These are phyloP conservation scores for Pyrenophora teres DNA, from an alignment of 2,329 filamentous ascomycete species.

Conservation along the genomic window DNA sequence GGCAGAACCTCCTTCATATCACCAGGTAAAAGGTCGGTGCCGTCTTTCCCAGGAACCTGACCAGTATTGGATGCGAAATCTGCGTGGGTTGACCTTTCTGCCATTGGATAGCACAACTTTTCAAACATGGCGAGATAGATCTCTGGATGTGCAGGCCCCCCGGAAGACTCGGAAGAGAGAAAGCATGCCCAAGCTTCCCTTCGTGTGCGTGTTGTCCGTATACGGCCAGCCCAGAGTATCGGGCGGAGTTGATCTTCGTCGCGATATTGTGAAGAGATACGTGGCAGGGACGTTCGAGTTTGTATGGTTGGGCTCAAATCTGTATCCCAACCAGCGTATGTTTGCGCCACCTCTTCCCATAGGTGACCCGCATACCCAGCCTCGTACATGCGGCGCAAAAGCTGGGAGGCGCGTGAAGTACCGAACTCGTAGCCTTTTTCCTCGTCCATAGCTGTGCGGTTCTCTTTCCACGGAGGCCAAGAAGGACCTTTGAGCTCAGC, in stretches of 20 bases:
- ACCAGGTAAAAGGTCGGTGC: conserved; percentile 56
- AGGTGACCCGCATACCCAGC: conserved; percentile 59
- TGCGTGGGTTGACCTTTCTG: conserved; percentile 4
- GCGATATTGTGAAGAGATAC: conserved; percentile 8
- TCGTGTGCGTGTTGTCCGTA: conserved; percentile 63
- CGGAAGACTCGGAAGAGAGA: conserved; percentile 57
- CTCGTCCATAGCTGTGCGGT: conserved; percentile 64
- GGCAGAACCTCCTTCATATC: conserved; percentile 62
- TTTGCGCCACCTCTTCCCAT: conserved; percentile 60
- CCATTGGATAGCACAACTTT: conserved; percentile 54
- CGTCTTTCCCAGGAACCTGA: conserved; percentile 2
- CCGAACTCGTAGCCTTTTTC: conserved; percentile 61
- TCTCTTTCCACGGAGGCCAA: conserved; percentile 70
- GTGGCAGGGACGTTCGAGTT: conserved; percentile 54
- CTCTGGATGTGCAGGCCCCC: conserved; percentile 41
- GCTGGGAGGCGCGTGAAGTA: conserved; percentile 60
- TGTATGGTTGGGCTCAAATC: conserved; percentile 68
- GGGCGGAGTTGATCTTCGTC: conserved; percentile 20
- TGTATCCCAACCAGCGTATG: conserved; percentile 66
- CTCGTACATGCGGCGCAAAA: conserved; percentile 61
- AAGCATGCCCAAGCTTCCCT: conserved; percentile 70
- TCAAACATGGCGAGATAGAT: conserved; percentile 63
- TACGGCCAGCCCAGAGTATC: conserved; percentile 61
- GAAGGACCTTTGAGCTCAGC: conserved; percentile 62
- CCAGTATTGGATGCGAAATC: conserved; percentile 10